Evolutionary conservation across 257 asterid species (phyloP).

Genomic region (Mentha longifolia): DNA sequence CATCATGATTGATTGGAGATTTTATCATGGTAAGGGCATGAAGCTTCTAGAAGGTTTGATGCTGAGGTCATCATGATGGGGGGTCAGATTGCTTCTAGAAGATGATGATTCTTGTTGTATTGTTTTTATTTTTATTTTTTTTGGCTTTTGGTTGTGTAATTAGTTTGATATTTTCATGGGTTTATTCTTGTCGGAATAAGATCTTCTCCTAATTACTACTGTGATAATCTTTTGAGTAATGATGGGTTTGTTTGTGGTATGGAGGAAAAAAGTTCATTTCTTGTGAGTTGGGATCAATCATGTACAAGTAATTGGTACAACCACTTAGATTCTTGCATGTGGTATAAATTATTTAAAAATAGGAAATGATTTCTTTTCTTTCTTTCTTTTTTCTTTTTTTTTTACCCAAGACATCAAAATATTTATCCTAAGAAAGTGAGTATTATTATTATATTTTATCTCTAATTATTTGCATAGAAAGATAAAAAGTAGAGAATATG

Average conservation of each 20-base stretch:
- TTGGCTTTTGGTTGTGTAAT: constrained; percentile 15
- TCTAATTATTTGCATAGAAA: too few species aligned
- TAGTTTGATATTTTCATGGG: constrained; percentile 21
- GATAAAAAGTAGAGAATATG: too few species aligned
- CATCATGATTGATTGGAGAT: constrained; percentile 9
- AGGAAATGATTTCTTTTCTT: constrained; percentile 5
- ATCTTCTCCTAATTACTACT: constrained; percentile 5
- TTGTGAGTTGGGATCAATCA: constrained; percentile 38
- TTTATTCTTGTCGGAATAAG: constrained; percentile 29
- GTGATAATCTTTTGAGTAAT: constrained; percentile 5
- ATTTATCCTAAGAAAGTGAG: too few species aligned
- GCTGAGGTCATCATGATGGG: constrained; percentile 28
- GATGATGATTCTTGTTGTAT: constrained; percentile 36
- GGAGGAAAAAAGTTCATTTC: not conserved
- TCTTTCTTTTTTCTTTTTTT: constrained; percentile 16
- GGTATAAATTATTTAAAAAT: constrained; percentile 34
- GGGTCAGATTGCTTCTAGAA: constrained; percentile 31
- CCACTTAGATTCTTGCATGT: constrained; percentile 32
- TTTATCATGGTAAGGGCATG: constrained; percentile 16
- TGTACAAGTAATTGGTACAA: constrained; percentile 34
- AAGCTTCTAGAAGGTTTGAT: constrained; percentile 41
- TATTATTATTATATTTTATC: too few species aligned
- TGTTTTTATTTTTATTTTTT: not conserved
- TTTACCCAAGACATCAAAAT: not conserved
- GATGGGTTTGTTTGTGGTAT: constrained; percentile 13